Percentiles rank a stretch among this genome's conserved stretches.
phyloP scores from a whole-genome alignment of 306 rosid species.

The Lathyrus oleraceus region DNA sequence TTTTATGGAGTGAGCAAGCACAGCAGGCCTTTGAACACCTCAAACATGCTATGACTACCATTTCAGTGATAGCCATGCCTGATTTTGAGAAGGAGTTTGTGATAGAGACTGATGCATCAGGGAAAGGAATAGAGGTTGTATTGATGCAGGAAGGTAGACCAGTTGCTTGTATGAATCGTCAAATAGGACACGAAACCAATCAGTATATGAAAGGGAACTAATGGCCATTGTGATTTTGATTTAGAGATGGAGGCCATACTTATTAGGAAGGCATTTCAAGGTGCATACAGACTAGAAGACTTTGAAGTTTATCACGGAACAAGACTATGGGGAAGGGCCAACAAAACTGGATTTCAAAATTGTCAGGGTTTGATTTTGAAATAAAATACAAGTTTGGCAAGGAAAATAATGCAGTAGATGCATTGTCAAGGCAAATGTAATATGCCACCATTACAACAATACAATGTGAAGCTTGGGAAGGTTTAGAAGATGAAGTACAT shows the following conservation, averaged over 20 bases:
- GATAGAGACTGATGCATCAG: neutral
- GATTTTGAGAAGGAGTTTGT: too few relatives aligned
- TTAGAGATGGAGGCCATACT: neutral
- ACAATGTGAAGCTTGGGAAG: too few relatives aligned
- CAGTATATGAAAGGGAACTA: neutral
- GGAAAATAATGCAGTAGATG: too few relatives aligned
- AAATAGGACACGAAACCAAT: neutral
- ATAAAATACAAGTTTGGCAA: neutral
- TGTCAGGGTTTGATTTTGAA: neutral
- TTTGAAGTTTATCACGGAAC: neutral
- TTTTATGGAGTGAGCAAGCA: neutral
- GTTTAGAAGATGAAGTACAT: too few relatives aligned
- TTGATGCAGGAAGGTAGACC: neutral
- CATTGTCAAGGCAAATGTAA: too few relatives aligned
- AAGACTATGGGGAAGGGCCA: neutral
- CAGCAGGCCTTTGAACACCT: too few relatives aligned
- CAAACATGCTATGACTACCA: too few relatives aligned
- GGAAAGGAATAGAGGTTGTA: neutral
- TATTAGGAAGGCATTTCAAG: neutral
- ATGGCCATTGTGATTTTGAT: neutral
- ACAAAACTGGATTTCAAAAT: neutral
- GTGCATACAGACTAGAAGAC: neutral
- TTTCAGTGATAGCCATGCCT: neutral
- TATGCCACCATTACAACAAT: too few relatives aligned
- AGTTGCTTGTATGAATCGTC: neutral